These are phyloP conservation scores for Salix brachista DNA, from an alignment of 345 rosid species.

Conservation along the genomic window DNA sequence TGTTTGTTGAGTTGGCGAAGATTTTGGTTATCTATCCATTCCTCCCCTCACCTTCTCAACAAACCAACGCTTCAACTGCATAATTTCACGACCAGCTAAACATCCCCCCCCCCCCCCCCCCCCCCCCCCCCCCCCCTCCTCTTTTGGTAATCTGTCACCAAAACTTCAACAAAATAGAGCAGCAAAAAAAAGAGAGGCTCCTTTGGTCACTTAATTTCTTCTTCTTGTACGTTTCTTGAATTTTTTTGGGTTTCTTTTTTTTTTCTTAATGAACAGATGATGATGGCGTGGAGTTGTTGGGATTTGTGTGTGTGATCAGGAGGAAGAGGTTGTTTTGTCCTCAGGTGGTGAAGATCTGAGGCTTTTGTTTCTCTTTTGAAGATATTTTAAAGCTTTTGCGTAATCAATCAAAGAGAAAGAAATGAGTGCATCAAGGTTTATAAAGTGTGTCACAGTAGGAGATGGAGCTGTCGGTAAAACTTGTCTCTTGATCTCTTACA, in stretches of 20 bases:
- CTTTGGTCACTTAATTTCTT: neutral
- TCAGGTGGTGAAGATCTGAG: conserved; percentile 33
- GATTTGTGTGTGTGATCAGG: conserved; percentile 2
- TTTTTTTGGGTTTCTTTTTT: neutral
- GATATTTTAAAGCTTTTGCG: neutral
- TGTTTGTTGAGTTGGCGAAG: conserved; percentile 39
- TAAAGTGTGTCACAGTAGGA: conserved; percentile 32
- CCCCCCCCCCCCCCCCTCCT: neutral
- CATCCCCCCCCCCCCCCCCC: neutral
- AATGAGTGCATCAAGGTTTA: conserved; percentile 34
- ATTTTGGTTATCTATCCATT: conserved; percentile 25
- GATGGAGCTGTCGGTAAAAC: conserved; percentile 36
- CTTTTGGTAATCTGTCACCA: neutral
- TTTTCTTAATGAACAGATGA: conserved; percentile 18
- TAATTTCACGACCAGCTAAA: conserved; percentile 39
- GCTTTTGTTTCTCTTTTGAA: neutral
- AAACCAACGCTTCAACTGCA: neutral
- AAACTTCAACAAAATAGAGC: no score
- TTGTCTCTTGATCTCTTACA: conserved; percentile 31
- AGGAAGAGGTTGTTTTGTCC: conserved; percentile 9
- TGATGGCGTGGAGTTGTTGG: conserved; percentile 1
- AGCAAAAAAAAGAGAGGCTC: neutral
- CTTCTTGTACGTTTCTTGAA: conserved; percentile 7
- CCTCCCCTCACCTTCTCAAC: neutral
- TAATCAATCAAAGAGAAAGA: conserved; percentile 5